Conservation (phyloP, 225 moss, liverwort and hornwort species). For the Neckera pumila region DNA sequence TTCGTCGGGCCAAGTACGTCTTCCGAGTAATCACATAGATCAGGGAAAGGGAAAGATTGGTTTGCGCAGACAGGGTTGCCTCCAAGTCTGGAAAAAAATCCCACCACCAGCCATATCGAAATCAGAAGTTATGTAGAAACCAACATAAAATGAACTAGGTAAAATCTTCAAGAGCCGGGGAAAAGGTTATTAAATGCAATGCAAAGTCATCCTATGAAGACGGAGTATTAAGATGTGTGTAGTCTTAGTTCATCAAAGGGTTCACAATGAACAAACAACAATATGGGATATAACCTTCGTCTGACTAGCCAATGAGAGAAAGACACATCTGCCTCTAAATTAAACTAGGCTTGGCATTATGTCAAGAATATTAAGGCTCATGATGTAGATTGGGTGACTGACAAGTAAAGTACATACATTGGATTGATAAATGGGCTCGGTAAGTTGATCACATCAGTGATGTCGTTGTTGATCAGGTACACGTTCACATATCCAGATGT, state of each 20-base stretch:
- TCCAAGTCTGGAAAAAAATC: slow-evolving; percentile 3
- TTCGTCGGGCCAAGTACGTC: background rate
- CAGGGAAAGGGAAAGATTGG: slow-evolving; percentile 21
- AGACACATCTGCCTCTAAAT: background rate
- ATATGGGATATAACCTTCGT: background rate
- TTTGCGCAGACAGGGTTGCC: slow-evolving; percentile 39
- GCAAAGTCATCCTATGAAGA: background rate
- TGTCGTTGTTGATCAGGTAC: slow-evolving; percentile 23
- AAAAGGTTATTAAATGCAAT: background rate
- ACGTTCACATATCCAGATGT: slow-evolving; percentile 13
- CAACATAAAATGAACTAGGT: background rate
- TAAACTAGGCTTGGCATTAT: background rate
- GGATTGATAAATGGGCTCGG: slow-evolving; percentile 17
- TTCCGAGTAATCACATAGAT: slow-evolving; percentile 10
- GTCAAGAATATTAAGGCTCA: background rate
- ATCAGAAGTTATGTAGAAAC: background rate
- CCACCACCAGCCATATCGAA: background rate
- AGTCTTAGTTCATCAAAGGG: background rate
- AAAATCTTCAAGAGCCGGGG: background rate
- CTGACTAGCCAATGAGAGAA: background rate
- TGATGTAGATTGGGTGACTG: background rate
- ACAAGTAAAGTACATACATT: slow-evolving; percentile 1
- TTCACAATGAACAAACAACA: background rate
- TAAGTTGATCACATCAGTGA: slow-evolving; percentile 18
- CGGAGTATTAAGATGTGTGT: background rate